These are phyloP conservation scores for Phyllostachys edulis DNA, from an alignment of 176 grass and related monocot species.

Conservation along the genomic window DNA sequence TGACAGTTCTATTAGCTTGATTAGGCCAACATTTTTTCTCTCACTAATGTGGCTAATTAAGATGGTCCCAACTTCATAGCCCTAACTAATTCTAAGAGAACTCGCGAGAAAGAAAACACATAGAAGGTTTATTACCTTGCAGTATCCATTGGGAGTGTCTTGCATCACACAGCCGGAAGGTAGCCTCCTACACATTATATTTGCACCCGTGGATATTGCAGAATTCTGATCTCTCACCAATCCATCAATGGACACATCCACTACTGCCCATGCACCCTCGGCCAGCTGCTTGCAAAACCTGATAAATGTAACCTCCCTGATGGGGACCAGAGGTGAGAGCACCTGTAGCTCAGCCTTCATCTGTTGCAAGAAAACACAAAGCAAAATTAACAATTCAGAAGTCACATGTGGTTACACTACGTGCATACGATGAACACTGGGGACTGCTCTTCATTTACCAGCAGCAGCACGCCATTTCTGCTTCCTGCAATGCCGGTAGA, in stretches of 20 bases:
- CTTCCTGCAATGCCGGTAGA: slow-evolving; percentile 72
- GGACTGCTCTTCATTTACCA: slow-evolving; percentile 55
- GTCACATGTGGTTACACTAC: background rate
- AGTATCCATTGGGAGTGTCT: slow-evolving; percentile 89
- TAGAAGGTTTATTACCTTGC: slow-evolving; percentile 57
- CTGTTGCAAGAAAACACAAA: slow-evolving; percentile 40
- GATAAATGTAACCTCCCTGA: slow-evolving; percentile 80
- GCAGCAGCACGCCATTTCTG: slow-evolving; percentile 78
- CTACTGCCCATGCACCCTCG: slow-evolving; percentile 85
- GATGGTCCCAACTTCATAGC: background rate
- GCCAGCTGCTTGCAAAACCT: slow-evolving; percentile 84
- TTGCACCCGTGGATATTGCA: slow-evolving; percentile 39
- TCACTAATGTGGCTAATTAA: background rate
- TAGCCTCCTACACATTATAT: slow-evolving; percentile 63
- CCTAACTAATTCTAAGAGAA: background rate
- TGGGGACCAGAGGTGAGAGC: slow-evolving; percentile 81
- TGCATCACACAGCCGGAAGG: slow-evolving; percentile 93
- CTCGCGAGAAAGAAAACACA: background rate
- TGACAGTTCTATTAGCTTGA: background rate
- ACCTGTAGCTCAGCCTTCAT: slow-evolving; percentile 97
- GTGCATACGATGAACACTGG: slow-evolving; percentile 10
- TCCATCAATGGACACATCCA: slow-evolving; percentile 80
- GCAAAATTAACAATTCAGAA: slow-evolving; percentile 8
- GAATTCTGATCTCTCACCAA: slow-evolving; percentile 51
- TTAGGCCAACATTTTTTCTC: background rate